Evolutionary conservation across 2,329 filamentous ascomycete genomes (phyloP).

Genomic region (Aspergillus tanneri): DNA sequence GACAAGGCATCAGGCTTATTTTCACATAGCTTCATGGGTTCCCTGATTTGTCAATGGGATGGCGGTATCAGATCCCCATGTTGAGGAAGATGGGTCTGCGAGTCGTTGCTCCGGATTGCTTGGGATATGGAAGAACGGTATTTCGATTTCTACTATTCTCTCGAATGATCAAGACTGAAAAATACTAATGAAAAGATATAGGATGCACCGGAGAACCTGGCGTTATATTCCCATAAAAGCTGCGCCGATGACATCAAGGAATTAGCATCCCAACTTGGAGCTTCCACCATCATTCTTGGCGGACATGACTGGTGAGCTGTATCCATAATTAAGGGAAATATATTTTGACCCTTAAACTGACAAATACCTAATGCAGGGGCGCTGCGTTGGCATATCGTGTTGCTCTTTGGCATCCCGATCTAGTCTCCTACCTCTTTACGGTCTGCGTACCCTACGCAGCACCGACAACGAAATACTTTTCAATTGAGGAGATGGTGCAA

Average conservation of each 20-base stretch:
- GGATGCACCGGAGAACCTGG: constrained; percentile 60
- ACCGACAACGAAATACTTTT: constrained; percentile 54
- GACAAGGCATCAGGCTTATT: neutral
- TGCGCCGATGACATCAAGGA: constrained; percentile 73
- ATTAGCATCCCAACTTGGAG: constrained; percentile 60
- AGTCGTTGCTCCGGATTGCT: constrained; percentile 80
- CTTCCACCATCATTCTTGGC: constrained; percentile 69
- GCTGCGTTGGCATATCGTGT: constrained; percentile 73
- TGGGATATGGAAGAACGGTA: constrained; percentile 79
- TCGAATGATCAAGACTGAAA: neutral
- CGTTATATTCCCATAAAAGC: constrained; percentile 69
- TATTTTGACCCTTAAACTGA: neutral
- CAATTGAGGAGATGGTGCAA: constrained; percentile 61
- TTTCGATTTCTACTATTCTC: neutral
- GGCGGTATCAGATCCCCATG: constrained; percentile 83
- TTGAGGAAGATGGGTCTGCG: constrained; percentile 70
- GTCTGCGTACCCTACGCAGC: constrained; percentile 74
- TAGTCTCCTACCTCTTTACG: constrained; percentile 73
- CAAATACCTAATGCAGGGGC: constrained; percentile 55
- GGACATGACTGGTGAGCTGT: constrained; percentile 75
- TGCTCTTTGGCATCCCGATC: constrained; percentile 68
- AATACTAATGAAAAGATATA: constrained; percentile 40
- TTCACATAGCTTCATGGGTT: constrained; percentile 67
- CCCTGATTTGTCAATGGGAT: constrained; percentile 79
- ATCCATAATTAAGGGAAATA: neutral